Conservation (phyloP, 2,329 filamentous ascomycete species). For the Nannizziopsis barbatae region DNA sequence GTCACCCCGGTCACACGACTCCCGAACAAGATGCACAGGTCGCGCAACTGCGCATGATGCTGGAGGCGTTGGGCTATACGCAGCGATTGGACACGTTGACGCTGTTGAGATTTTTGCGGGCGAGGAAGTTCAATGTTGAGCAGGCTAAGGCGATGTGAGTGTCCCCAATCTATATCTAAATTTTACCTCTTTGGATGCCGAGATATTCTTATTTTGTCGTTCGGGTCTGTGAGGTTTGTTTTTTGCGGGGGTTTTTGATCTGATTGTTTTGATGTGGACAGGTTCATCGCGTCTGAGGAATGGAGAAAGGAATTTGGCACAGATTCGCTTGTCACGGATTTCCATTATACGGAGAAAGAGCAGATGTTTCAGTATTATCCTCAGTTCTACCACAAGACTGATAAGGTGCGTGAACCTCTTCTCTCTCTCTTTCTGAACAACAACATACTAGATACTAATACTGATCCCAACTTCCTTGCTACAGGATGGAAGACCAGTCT, state of each 20-base stretch:
- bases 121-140: conserved; percentile 86
- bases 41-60: conserved; percentile 67
- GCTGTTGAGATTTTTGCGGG: conserved; percentile 82
- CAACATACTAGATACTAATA: background rate
- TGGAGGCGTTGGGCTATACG: conserved; percentile 72
- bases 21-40: conserved; percentile 82
- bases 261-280: conserved; percentile 31
- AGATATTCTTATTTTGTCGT: too few relatives aligned
- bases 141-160: conserved; percentile 77
- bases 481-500: conserved; percentile 89
- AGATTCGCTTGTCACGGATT: conserved; percentile 66
- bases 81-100: conserved; percentile 86
- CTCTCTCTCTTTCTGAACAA: background rate
- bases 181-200: too few relatives aligned
- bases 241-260: background rate
- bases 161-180: too few relatives aligned
- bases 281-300: conserved; percentile 82
- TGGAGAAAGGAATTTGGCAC: conserved; percentile 84
- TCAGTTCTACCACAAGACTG: conserved; percentile 91
- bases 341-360: conserved; percentile 77
- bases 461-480: background rate
- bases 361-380: conserved; percentile 85
- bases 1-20: conserved; percentile 81
- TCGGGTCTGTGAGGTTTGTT: conserved; percentile 10
- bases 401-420: conserved; percentile 34